Percentiles rank a stretch among this genome's conserved stretches.
phyloP scores from a whole-genome alignment of 495 filamentous ascomycete genomes.

The Thermothielavioides terrestris region DNA sequence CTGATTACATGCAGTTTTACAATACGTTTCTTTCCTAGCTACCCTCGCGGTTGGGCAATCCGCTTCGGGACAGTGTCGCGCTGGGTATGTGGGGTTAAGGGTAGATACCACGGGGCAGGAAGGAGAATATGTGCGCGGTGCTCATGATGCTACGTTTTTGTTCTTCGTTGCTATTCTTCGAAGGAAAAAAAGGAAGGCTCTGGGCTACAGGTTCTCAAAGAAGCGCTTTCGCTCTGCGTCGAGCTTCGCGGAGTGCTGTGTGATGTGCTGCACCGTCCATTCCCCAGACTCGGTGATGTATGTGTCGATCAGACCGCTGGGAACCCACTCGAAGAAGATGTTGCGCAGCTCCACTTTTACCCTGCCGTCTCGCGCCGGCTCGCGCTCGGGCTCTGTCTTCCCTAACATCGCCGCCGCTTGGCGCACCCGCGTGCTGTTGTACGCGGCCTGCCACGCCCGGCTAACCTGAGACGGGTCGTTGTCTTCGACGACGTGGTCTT shows the following conservation, averaged over 20 bases:
- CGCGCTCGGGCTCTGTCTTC: neutral
- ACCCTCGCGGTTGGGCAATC: too few relatives aligned
- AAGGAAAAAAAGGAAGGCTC: too few relatives aligned
- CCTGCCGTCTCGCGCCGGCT: neutral
- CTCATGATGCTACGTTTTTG: too few relatives aligned
- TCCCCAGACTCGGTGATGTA: slow-evolving; percentile 49
- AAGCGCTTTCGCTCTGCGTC: slow-evolving; percentile 20
- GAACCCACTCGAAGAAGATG: slow-evolving; percentile 60
- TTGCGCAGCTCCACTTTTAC: slow-evolving; percentile 41
- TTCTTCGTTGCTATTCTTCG: neutral
- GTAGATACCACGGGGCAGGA: slow-evolving; percentile 9
- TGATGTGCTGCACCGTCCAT: slow-evolving; percentile 26
- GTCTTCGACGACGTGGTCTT: slow-evolving; percentile 38
- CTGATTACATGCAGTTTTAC: slow-evolving; percentile 6
- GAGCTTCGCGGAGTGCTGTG: slow-evolving; percentile 20
- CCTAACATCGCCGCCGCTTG: slow-evolving; percentile 5
- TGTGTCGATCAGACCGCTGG: slow-evolving; percentile 41
- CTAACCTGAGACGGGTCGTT: slow-evolving; percentile 42
- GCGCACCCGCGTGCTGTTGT: slow-evolving; percentile 16
- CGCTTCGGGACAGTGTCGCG: neutral
- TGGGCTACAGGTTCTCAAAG: slow-evolving; percentile 31
- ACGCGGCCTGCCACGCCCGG: slow-evolving; percentile 33
- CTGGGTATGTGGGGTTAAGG: neutral
- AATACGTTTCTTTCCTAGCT: slow-evolving; percentile 11
- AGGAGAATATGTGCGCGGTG: too few relatives aligned